Percentiles rank a stretch among this genome's conserved stretches.
These are phyloP conservation scores for Sporothrix phasma DNA, from an alignment of 2,329 filamentous ascomycete genomes.

Conservation along the genomic window DNA sequence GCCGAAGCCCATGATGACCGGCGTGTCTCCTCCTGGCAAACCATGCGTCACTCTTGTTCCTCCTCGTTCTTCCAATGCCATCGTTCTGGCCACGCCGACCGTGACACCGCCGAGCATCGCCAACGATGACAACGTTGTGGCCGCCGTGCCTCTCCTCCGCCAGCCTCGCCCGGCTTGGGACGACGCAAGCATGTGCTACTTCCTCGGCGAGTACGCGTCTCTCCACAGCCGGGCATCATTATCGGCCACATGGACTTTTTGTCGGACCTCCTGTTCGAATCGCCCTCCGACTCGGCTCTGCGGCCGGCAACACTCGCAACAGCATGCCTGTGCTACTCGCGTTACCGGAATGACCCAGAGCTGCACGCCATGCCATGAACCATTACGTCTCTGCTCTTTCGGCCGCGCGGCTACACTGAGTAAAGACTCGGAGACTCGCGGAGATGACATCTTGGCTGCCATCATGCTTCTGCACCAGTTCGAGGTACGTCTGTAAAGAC, in stretches of 20 bases:
- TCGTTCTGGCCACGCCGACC: background rate
- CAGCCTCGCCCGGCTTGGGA: background rate
- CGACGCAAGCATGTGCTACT: background rate
- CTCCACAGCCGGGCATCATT: background rate
- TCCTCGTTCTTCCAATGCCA: background rate
- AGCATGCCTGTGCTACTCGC: background rate
- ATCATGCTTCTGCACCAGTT: slow-evolving; percentile 2
- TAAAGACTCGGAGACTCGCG: background rate
- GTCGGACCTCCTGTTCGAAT: background rate
- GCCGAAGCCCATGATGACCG: background rate
- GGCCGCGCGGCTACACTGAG: background rate
- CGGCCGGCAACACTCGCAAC: background rate
- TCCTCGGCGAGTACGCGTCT: background rate
- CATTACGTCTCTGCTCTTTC: background rate
- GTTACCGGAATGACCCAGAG: background rate
- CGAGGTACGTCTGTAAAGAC: background rate
- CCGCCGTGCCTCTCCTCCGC: background rate
- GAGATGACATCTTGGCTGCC: background rate
- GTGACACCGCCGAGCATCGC: background rate
- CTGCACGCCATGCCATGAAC: background rate
- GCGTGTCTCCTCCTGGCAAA: too few species aligned
- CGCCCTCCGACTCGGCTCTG: background rate
- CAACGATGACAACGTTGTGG: background rate
- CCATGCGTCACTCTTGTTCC: too few species aligned
- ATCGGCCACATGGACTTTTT: slow-evolving; percentile 1